Conservation (phyloP, 2,329 filamentous ascomycete genomes). For the Huntiella omanensis region DNA sequence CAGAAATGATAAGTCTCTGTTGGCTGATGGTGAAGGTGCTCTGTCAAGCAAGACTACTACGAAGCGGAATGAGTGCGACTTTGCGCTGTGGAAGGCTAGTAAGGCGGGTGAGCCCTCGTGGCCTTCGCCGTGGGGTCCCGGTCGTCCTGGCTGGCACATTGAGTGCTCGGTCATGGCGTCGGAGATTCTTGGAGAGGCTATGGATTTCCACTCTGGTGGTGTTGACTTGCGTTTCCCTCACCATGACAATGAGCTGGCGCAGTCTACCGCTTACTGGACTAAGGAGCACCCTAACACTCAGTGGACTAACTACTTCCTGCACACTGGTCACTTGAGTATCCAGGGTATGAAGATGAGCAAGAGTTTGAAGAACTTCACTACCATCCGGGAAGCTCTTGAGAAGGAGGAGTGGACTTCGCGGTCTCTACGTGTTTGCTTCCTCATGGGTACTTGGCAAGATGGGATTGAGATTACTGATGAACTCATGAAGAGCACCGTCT, state of each 20-base stretch:
- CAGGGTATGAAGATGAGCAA: slow-evolving; percentile 92
- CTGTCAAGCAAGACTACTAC: slow-evolving; percentile 40
- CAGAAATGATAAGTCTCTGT: slow-evolving; percentile 61
- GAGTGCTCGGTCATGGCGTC: slow-evolving; percentile 95
- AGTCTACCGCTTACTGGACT: slow-evolving; percentile 63
- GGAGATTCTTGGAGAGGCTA: slow-evolving; percentile 61
- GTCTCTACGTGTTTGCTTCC: slow-evolving; percentile 65
- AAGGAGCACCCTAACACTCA: slow-evolving; percentile 22
- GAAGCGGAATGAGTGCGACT: slow-evolving; percentile 67
- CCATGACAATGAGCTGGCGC: slow-evolving; percentile 73
- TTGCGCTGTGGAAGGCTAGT: slow-evolving; percentile 83
- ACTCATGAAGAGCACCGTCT: slow-evolving; percentile 29
- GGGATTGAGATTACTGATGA: slow-evolving; percentile 80
- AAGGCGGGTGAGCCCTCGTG: slow-evolving; percentile 86
- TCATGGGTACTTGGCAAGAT: slow-evolving; percentile 78
- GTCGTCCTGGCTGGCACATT: slow-evolving; percentile 89
- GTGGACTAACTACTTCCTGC: slow-evolving; percentile 92
- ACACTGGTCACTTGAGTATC: slow-evolving; percentile 80
- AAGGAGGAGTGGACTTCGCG: slow-evolving; percentile 52
- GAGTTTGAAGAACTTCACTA: slow-evolving; percentile 87
- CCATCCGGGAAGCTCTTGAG: slow-evolving; percentile 64
- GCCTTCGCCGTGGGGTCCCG: slow-evolving; percentile 72
- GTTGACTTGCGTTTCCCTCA: slow-evolving; percentile 84
- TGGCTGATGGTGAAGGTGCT: slow-evolving; percentile 79
- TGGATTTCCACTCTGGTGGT: slow-evolving; percentile 88